Conservation (phyloP, 768 basidiomycete genomes). For the Pulveroboletus sp. region DNA sequence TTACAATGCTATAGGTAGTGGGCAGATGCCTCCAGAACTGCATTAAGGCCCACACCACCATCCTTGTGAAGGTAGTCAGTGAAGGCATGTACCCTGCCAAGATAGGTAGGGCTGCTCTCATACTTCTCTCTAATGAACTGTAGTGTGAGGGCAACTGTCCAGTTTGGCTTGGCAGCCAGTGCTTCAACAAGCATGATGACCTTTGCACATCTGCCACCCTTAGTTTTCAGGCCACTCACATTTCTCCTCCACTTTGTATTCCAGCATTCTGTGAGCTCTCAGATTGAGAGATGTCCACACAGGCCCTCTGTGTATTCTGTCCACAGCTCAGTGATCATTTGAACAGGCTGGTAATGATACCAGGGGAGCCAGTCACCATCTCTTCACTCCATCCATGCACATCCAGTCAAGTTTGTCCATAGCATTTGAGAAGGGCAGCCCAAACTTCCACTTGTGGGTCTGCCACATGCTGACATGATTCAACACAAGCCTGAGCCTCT, state of each 20-base stretch:
- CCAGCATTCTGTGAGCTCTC: conserved; percentile 2
- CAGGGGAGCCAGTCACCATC: conserved; percentile 24
- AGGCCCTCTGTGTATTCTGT: conserved; percentile 25
- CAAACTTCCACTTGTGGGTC: background rate
- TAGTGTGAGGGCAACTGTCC: background rate
- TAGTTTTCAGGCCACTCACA: background rate
- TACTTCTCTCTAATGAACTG: conserved; percentile 3
- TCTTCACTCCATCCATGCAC: conserved; percentile 23
- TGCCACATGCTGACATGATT: no score
- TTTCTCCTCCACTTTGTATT: background rate
- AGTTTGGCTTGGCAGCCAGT: background rate
- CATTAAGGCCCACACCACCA: background rate
- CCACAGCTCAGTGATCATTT: conserved; percentile 26
- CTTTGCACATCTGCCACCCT: background rate
- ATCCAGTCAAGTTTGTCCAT: conserved; percentile 5
- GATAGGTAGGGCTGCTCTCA: background rate
- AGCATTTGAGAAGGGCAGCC: background rate
- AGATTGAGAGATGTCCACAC: conserved; percentile 21
- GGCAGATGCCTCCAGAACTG: background rate
- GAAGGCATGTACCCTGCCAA: background rate
- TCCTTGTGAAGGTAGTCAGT: conserved; percentile 1
- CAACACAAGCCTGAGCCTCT: no score
- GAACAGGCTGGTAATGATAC: conserved; percentile 18
- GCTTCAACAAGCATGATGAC: background rate
- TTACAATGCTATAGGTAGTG: background rate